phyloP scores from a whole-genome alignment of 495 filamentous ascomycete species.

The Penicillium alfredii region DNA sequence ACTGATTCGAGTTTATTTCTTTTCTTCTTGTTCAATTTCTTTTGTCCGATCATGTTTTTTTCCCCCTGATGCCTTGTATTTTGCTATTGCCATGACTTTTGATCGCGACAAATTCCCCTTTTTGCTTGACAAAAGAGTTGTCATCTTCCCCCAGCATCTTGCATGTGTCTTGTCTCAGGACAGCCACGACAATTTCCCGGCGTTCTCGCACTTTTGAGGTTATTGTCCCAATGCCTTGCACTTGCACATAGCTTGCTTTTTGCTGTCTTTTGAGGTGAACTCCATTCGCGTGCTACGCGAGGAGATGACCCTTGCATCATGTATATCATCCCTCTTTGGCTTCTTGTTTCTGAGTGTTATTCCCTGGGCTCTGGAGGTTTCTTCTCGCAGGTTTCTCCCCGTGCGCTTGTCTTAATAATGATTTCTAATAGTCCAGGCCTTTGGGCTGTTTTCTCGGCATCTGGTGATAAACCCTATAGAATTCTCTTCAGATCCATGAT shows the following conservation, averaged over 20 bases:
- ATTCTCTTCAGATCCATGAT: too few species aligned
- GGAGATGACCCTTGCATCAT: slow-evolving; percentile 23
- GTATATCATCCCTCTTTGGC: slow-evolving; percentile 18
- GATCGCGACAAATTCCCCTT: slow-evolving; percentile 14
- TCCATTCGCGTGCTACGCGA: slow-evolving; percentile 17
- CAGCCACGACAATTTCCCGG: slow-evolving; percentile 10
- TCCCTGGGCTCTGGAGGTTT: slow-evolving; percentile 5
- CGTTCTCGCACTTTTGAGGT: slow-evolving; percentile 20
- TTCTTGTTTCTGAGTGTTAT: slow-evolving; percentile 4
- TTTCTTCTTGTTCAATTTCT: slow-evolving; percentile 15
- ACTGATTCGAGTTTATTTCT: slow-evolving; percentile 7
- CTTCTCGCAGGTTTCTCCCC: slow-evolving; percentile 9
- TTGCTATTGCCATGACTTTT: slow-evolving; percentile 7
- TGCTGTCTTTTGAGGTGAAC: slow-evolving; percentile 17
- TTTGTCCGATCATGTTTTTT: slow-evolving; percentile 25
- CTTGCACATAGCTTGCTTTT: slow-evolving; percentile 25
- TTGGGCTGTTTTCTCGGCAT: neutral
- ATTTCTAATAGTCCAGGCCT: slow-evolving; percentile 13
- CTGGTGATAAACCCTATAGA: slow-evolving; percentile 7
- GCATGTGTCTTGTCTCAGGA: slow-evolving; percentile 16
- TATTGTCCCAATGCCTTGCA: slow-evolving; percentile 13
- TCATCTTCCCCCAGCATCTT: slow-evolving; percentile 17
- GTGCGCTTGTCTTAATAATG: slow-evolving; percentile 21
- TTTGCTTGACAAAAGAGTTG: slow-evolving; percentile 16
- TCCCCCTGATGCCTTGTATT: slow-evolving; percentile 13